These are phyloP conservation scores for Microstroma glucosiphilum DNA, from an alignment of 1,284 basidiomycete species.

Conservation along the genomic window DNA sequence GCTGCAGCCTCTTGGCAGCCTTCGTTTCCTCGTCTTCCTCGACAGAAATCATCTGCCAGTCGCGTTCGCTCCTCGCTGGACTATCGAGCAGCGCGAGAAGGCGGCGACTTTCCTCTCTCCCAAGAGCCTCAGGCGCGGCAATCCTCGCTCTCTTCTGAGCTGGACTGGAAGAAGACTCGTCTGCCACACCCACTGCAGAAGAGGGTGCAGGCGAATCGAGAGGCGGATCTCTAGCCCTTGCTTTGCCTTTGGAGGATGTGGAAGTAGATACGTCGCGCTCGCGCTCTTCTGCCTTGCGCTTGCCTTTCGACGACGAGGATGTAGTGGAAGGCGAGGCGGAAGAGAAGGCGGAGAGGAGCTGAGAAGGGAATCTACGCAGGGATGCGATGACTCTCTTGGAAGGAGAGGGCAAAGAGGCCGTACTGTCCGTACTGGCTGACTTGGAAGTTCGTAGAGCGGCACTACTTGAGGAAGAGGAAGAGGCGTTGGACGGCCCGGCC, in stretches of 20 bases:
- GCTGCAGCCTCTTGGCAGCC: not conserved
- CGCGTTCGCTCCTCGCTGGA: not conserved
- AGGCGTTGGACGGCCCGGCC: no score
- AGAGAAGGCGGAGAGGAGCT: no score
- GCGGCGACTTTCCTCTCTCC: slow-evolving; percentile 1
- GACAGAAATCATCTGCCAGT: not conserved
- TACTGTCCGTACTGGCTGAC: no score
- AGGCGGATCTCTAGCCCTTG: not conserved
- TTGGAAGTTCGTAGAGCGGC: no score
- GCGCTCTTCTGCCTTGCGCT: no score
- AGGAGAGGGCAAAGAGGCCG: no score
- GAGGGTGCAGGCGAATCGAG: not conserved
- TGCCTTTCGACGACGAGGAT: no score
- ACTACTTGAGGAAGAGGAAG: no score
- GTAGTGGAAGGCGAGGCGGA: no score
- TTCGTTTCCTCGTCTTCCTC: not conserved
- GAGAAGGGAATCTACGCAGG: no score
- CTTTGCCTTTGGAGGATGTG: not conserved
- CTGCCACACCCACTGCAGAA: not conserved
- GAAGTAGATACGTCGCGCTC: not conserved
- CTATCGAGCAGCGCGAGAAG: not conserved
- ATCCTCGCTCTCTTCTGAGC: slow-evolving; percentile 4
- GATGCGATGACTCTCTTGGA: no score
- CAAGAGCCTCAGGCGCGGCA: not conserved
- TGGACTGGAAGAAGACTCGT: not conserved